These are phyloP conservation scores for Colletotrichum sp. DNA, from an alignment of 2,329 filamentous ascomycete species.

Conservation along the genomic window DNA sequence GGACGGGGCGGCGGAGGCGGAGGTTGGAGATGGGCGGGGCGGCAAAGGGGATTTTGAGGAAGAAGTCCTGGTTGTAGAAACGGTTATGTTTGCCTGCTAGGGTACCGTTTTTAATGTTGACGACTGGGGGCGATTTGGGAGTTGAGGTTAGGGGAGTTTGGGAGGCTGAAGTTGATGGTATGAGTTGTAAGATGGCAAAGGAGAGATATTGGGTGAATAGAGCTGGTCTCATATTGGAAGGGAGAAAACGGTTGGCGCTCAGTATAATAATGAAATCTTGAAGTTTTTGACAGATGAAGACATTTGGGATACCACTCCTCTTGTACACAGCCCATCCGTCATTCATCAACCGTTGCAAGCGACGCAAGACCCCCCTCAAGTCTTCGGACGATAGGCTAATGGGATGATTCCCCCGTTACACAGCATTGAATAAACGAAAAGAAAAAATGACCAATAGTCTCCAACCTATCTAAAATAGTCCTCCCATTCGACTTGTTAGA, in stretches of 20 bases:
- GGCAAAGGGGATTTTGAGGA: slow-evolving; percentile 56
- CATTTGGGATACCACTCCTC: neutral
- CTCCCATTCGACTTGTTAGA: neutral
- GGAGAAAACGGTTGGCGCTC: rapidly evolving
- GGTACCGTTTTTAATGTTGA: neutral
- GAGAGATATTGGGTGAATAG: neutral
- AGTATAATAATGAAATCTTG: too few relatives aligned
- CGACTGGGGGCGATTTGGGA: neutral
- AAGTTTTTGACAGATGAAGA: rapidly evolving
- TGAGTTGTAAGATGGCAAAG: neutral
- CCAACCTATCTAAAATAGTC: rapidly evolving
- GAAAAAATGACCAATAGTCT: neutral
- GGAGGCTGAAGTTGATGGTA: neutral
- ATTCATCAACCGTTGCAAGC: neutral
- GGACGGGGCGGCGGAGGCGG: neutral
- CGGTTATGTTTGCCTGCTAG: neutral
- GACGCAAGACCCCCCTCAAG: neutral
- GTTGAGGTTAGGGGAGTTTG: neutral
- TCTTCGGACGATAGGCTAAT: neutral
- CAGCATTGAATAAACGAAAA: neutral
- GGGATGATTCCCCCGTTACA: neutral
- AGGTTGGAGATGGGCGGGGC: neutral
- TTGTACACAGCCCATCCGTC: neutral
- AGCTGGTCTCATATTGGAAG: neutral
- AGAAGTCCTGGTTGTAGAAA: slow-evolving; percentile 35